Evolutionary conservation across 768 basidiomycete species (phyloP).

Genomic region (Tricholoma flavovirens): DNA sequence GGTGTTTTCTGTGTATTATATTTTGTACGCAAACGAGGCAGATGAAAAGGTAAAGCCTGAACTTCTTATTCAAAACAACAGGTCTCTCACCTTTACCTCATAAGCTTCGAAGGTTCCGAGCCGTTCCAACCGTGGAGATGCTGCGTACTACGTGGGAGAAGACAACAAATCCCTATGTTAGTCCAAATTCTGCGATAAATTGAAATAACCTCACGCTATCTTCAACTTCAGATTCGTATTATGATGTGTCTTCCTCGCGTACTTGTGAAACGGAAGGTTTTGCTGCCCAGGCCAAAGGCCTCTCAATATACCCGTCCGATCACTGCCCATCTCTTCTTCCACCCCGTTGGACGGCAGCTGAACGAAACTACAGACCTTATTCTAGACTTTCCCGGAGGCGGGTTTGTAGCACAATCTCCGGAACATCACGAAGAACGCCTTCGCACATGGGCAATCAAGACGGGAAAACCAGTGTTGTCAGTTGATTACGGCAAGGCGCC

Average conservation of each 20-base stretch:
- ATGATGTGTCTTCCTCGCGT: slow-evolving; percentile 57
- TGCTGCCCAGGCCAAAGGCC: slow-evolving; percentile 73
- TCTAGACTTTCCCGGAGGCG: slow-evolving; percentile 92
- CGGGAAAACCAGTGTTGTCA: slow-evolving; percentile 73
- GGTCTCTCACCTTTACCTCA: not conserved
- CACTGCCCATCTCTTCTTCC: slow-evolving; percentile 78
- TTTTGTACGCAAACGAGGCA: slow-evolving; percentile 78
- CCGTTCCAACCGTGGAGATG: slow-evolving; percentile 95
- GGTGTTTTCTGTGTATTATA: slow-evolving; percentile 85
- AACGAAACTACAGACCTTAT: slow-evolving; percentile 71
- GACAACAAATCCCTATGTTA: slow-evolving; percentile 85
- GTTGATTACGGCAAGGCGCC: slow-evolving; percentile 97
- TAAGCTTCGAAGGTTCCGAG: slow-evolving; percentile 86
- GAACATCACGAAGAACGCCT: slow-evolving; percentile 95
- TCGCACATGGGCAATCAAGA: slow-evolving; percentile 75
- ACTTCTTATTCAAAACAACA: not conserved
- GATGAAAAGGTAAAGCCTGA: slow-evolving; percentile 77
- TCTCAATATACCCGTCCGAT: slow-evolving; percentile 82
- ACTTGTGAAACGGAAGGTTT: slow-evolving; percentile 63
- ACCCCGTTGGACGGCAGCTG: slow-evolving; percentile 59
- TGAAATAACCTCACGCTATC: not conserved
- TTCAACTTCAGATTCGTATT: slow-evolving; percentile 48
- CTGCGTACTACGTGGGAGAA: slow-evolving; percentile 96
- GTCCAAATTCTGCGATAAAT: slow-evolving; percentile 16
- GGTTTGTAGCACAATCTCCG: slow-evolving; percentile 94